Evolutionary conservation across 1,139 yeast species (phyloP).

Genomic region (Diutina sp.): DNA sequence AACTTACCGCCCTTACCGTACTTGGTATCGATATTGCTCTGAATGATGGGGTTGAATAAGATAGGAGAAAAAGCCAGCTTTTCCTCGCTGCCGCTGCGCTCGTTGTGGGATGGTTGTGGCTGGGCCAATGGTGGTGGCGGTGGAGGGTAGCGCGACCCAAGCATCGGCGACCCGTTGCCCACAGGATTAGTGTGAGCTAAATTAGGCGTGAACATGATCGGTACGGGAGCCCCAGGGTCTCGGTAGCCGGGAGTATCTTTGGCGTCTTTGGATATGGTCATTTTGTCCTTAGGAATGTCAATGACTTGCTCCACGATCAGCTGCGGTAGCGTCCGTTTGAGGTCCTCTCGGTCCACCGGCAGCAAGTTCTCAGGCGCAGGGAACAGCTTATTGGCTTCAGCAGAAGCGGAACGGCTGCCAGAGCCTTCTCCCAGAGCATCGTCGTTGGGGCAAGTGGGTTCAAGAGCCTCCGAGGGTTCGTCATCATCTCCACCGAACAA

Average conservation of each 20-base stretch:
- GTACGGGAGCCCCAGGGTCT: slow-evolving; percentile 78
- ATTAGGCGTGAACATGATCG: slow-evolving; percentile 47
- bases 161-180: slow-evolving; percentile 1
- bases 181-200: slow-evolving; percentile 12
- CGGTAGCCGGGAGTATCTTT: slow-evolving; percentile 38
- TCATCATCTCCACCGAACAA: background rate
- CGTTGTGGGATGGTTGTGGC: background rate
- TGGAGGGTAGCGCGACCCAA: slow-evolving; percentile 5
- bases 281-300: slow-evolving; percentile 49
- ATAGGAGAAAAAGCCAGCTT: slow-evolving; percentile 54
- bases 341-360: background rate
- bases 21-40: slow-evolving; percentile 65
- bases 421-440: too few relatives aligned
- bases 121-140: slow-evolving; percentile 18
- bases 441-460: background rate
- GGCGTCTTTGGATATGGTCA: slow-evolving; percentile 13
- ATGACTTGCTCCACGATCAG: slow-evolving; percentile 10
- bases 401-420: background rate
- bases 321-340: background rate
- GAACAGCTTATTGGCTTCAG: background rate
- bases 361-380: background rate
- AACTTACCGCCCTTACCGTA: slow-evolving; percentile 82
- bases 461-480: background rate
- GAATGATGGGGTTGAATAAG: slow-evolving; percentile 66
- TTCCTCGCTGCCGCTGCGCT: background rate